Evolutionary conservation across 2,329 filamentous ascomycete genomes (phyloP), one percentile per base, ranked within the genome.

Genomic region (Didymella lethalis): DNA sequence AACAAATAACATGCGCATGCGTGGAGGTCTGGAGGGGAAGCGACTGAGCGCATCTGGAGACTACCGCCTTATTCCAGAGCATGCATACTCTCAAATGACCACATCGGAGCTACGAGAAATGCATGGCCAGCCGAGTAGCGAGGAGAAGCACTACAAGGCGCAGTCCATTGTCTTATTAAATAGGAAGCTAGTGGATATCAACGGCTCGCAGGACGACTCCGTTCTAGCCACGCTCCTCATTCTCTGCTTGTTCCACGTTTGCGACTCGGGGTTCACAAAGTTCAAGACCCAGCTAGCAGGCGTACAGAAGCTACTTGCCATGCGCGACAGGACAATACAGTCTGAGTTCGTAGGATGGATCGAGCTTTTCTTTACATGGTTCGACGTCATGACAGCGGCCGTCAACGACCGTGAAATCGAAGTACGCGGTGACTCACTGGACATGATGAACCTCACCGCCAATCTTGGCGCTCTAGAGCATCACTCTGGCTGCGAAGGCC

Each of bases 211-310:
- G 53, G 89, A 95, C 67, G 94, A 97, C 75, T 93, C 92, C 0
- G 91, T 95, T 4, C 82, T 97, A 29, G 93, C 92, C 2, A 96
- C 92, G 4, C 87, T 97, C 34, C 84, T 97, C 38, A 85, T 97
- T 8, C 83, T 97, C 3, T 97, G 93, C 74, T 88, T 97, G 61
- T 97, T 96, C 75, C 91, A 96, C 66, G 93, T 97, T 79, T 95
- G 92, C 62, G 93, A 97, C 77, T 95, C 91, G 0, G 94, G 94
- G 3, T 89, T 97, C 66, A 92, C 92, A 20, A 94, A 94, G 70
- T 97, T 97, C 78, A 91, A 93, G 66, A 95, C 91, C 0, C 94
- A 97, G 74, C 93, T 97, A 70, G 92, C 92, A 0, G 93, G 94
- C 0, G 93, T 97, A 38, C 93, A 93, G 78, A 96, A 96, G 81